These are phyloP conservation scores for Wallemia mellicola DNA, from an alignment of 1,284 basidiomycete species.

Conservation along the genomic window DNA sequence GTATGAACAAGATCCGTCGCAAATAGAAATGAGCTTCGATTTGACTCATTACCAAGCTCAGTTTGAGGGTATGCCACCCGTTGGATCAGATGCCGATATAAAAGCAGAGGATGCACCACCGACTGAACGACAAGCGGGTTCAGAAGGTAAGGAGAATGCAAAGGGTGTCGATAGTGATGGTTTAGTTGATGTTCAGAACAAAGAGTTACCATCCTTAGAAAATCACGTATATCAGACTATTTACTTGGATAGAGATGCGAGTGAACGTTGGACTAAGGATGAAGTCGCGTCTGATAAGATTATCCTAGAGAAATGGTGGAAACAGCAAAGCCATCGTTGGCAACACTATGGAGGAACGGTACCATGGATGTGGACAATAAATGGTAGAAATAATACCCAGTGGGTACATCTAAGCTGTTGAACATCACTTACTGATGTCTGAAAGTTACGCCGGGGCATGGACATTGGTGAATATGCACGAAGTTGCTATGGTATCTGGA, in stretches of 20 bases:
- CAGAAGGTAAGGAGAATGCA: slow-evolving; percentile 25
- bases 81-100: neutral
- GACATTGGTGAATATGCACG: slow-evolving; percentile 24
- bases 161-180: slow-evolving; percentile 24
- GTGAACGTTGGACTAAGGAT: slow-evolving; percentile 23
- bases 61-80: neutral
- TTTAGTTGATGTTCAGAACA: slow-evolving; percentile 17
- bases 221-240: slow-evolving; percentile 34
- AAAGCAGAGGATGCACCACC: neutral
- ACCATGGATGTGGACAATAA: slow-evolving; percentile 30
- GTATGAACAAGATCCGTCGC: slow-evolving; percentile 24
- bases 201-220: slow-evolving; percentile 14
- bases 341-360: slow-evolving; percentile 26
- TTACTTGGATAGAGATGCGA: slow-evolving; percentile 25
- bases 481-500: slow-evolving; percentile 28
- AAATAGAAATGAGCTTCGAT: slow-evolving; percentile 31
- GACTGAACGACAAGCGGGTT: slow-evolving; percentile 15
- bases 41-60: slow-evolving; percentile 2
- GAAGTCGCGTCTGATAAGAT: slow-evolving; percentile 24
- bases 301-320: slow-evolving; percentile 30
- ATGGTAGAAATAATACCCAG: slow-evolving; percentile 22
- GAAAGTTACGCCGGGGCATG: slow-evolving; percentile 18
- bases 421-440: slow-evolving; percentile 2
- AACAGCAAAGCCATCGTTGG: slow-evolving; percentile 19
- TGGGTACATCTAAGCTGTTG: slow-evolving; percentile 7